Percentiles rank a stretch among this genome's conserved stretches.
Conservation (phyloP, 495 filamentous ascomycete species). For the Penicillium cataractarum region DNA sequence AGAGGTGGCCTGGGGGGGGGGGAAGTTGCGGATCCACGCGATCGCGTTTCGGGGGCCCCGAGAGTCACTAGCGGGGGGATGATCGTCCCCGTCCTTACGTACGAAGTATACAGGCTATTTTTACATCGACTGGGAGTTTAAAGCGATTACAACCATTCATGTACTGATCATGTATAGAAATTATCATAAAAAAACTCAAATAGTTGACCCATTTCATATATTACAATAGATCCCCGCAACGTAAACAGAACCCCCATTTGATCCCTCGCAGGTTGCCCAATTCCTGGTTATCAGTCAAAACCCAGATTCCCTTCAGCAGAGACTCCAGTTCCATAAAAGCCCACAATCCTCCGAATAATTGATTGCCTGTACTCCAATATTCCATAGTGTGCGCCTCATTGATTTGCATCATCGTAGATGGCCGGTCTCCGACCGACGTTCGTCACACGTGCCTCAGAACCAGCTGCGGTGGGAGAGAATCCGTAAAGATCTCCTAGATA, state of each 20-base stretch:
- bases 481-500: background rate
- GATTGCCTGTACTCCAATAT: background rate
- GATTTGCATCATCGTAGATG: slow-evolving; percentile 1
- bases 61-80: slow-evolving; percentile 18
- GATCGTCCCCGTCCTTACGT: slow-evolving; percentile 14
- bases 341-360: background rate
- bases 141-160: too few species aligned
- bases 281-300: background rate
- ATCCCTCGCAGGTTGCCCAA: background rate
- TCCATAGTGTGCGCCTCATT: slow-evolving; percentile 1
- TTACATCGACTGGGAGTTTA: background rate
- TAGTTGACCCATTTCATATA: background rate
- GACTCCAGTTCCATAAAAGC: background rate
- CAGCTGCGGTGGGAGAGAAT: slow-evolving; percentile 17
- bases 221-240: background rate
- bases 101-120: background rate
- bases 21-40: slow-evolving; percentile 29
- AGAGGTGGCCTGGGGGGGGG: slow-evolving; percentile 13
- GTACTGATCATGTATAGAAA: background rate
- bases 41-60: slow-evolving; percentile 20
- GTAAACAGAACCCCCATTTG: background rate
- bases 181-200: background rate
- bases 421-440: background rate
- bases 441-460: slow-evolving; percentile 17
- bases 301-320: background rate